Evolutionary conservation across 2,329 filamentous ascomycete species (phyloP).

Genomic region (Arthrobotrys conoides): DNA sequence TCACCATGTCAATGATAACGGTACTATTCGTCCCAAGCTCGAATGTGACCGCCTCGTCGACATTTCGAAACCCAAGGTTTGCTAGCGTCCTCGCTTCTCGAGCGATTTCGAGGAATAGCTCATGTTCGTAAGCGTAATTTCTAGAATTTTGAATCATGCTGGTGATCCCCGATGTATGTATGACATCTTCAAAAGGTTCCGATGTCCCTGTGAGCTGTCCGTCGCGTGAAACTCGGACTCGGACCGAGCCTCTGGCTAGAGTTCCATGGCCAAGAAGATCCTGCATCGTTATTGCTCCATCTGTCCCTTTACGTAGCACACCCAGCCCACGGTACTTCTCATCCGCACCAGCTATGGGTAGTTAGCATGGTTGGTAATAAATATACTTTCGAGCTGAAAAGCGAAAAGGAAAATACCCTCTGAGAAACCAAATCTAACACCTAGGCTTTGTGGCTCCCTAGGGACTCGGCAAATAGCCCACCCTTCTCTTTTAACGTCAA

Average conservation of each 20-base stretch:
- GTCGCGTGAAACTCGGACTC: conserved; percentile 76
- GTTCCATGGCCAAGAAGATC: conserved; percentile 71
- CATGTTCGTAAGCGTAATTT: conserved; percentile 84
- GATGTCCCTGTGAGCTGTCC: conserved; percentile 74
- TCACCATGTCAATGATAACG: conserved; percentile 64
- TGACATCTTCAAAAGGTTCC: conserved; percentile 72
- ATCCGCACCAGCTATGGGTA: conserved; percentile 70
- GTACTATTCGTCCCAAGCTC: conserved; percentile 60
- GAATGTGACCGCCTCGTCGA: conserved; percentile 72
- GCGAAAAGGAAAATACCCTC: conserved; percentile 72
- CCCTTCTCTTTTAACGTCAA: conserved; percentile 83
- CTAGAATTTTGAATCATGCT: conserved; percentile 80
- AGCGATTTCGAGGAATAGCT: conserved; percentile 90
- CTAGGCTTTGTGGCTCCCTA: conserved; percentile 79
- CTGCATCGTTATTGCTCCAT: conserved; percentile 83
- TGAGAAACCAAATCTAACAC: conserved; percentile 89
- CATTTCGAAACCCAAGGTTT: conserved; percentile 78
- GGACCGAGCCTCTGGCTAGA: conserved; percentile 71
- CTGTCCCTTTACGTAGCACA: conserved; percentile 79
- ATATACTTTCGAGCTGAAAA: neutral
- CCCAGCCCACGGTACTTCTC: conserved; percentile 82
- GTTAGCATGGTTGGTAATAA: neutral
- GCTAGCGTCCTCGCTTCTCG: conserved; percentile 82
- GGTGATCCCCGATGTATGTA: conserved; percentile 71
- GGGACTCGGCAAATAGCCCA: conserved; percentile 89